These are phyloP conservation scores for Agaricus subrufescens DNA, from an alignment of 768 basidiomycete species.

Conservation along the genomic window DNA sequence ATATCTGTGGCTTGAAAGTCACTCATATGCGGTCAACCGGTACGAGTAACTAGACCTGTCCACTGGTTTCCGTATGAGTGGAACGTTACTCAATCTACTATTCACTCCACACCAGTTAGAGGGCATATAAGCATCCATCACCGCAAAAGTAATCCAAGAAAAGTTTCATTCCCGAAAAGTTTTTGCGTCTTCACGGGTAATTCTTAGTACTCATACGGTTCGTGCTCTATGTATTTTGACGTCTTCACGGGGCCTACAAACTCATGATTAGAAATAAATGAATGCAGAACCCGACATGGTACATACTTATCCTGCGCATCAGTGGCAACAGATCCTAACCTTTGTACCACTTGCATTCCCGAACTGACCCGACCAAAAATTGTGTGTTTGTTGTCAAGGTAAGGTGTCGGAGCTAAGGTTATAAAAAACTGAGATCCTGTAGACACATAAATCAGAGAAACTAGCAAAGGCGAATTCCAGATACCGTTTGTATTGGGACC, in stretches of 20 bases:
- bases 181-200: neutral
- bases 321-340: constrained; percentile 86
- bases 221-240: constrained; percentile 86
- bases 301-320: constrained; percentile 84
- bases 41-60: no score
- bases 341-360: constrained; percentile 90
- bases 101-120: neutral
- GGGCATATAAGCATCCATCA: neutral
- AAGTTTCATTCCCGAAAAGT: neutral
- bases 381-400: constrained; percentile 79
- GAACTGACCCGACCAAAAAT: constrained; percentile 87
- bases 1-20: no score
- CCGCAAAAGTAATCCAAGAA: neutral
- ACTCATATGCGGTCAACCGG: no score
- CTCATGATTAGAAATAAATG: constrained; percentile 2
- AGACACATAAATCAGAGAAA: constrained; percentile 5
- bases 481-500: constrained; percentile 87
- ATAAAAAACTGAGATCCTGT: constrained; percentile 95
- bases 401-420: constrained; percentile 79
- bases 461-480: constrained; percentile 29
- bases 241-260: constrained; percentile 60
- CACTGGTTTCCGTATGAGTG: no score
- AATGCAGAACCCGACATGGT: neutral
- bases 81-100: no score
- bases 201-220: constrained; percentile 21